Percentiles rank a stretch among this genome's conserved stretches.
Evolutionary conservation across 257 asterid genomes (phyloP).

Genomic region (Rauvolfia tetraphylla): DNA sequence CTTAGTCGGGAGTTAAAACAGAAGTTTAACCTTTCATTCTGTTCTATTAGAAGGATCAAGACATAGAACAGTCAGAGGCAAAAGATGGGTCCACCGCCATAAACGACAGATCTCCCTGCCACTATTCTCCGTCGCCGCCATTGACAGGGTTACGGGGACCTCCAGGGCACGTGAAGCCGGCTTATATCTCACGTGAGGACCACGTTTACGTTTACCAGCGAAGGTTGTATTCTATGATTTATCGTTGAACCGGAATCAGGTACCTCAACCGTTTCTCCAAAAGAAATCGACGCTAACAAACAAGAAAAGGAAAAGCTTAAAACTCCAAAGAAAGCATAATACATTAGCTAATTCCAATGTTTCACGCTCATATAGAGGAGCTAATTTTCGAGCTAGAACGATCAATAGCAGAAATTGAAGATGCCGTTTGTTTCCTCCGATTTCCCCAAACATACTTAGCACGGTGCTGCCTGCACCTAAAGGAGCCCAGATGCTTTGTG

Average conservation of each 20-base stretch:
- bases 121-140: background rate
- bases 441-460: constrained; percentile 19
- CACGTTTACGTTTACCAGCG: background rate
- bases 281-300: no score
- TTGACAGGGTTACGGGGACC: no score
- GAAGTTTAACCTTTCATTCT: no score
- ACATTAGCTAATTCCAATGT: no score
- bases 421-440: background rate
- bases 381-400: background rate
- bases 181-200: background rate
- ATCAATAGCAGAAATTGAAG: no score
- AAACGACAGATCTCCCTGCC: background rate
- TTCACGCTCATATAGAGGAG: no score
- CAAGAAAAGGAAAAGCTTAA: no score
- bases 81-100: background rate
- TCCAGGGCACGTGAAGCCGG: background rate
- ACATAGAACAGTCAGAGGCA: no score
- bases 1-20: background rate
- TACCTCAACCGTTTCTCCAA: background rate
- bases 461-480: constrained; percentile 28
- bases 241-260: background rate
- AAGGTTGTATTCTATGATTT: background rate
- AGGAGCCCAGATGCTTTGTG: constrained; percentile 27
- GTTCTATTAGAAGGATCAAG: no score
- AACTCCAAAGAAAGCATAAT: no score